Percentiles rank a stretch among this genome's conserved stretches.
phyloP scores from a whole-genome alignment of 2,329 filamentous ascomycete species.

The Fusarium abutilonis region DNA sequence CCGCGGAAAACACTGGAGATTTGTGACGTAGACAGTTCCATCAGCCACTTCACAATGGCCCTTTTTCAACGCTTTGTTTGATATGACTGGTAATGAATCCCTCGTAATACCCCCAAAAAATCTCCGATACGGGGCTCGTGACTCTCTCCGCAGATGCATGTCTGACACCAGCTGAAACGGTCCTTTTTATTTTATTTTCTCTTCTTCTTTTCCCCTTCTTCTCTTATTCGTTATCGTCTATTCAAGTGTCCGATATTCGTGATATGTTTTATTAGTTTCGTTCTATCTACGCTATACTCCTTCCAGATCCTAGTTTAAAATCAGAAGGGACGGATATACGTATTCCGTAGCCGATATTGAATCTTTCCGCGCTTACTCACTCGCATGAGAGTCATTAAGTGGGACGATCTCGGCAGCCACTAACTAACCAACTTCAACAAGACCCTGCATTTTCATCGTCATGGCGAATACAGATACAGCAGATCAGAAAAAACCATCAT shows the following conservation, averaged over 20 bases:
- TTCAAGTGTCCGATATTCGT: too few relatives aligned
- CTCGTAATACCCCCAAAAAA: constrained; percentile 1
- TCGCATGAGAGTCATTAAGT: constrained; percentile 22
- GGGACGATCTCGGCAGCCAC: constrained; percentile 6
- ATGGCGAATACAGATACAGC: constrained; percentile 14
- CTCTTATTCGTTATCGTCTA: not conserved
- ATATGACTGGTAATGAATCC: not conserved
- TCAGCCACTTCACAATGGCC: not conserved
- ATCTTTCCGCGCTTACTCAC: not conserved
- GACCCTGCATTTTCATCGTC: not conserved
- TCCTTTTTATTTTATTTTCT: not conserved
- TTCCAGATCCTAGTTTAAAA: not conserved
- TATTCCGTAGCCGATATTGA: not conserved
- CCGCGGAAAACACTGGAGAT: constrained; percentile 6
- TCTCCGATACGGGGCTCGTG: constrained; percentile 5
- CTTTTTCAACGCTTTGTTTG: not conserved
- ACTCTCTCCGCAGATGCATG: not conserved
- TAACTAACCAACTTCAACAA: constrained; percentile 5
- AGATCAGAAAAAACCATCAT: constrained; percentile 54
- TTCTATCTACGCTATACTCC: constrained; percentile 1
- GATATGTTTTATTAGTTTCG: constrained; percentile 14
- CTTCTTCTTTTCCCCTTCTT: not conserved
- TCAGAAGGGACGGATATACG: not conserved
- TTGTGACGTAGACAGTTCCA: constrained; percentile 7
- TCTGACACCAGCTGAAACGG: not conserved